Conservation (phyloP, 768 basidiomycete species). For the Strobilomyces dryophilus region DNA sequence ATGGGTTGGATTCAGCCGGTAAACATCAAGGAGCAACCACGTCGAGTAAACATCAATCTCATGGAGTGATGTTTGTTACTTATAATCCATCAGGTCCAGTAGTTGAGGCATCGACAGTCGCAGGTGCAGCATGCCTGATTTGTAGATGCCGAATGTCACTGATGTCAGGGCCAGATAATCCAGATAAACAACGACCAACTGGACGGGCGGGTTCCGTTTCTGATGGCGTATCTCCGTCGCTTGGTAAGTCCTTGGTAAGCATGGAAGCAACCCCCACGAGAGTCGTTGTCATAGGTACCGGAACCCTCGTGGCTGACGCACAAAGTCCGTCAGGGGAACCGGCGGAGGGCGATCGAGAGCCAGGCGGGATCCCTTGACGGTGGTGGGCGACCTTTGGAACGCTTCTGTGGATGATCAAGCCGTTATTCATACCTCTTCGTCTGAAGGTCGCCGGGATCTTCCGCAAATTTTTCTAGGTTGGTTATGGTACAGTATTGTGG, state of each 20-base stretch:
- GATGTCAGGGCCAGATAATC: constrained; percentile 12
- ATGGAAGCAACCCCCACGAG: constrained; percentile 7
- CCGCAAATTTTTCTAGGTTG: constrained; percentile 37
- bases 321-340: constrained; percentile 5
- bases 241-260: constrained; percentile 11
- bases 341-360: constrained; percentile 11
- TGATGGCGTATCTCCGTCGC: background rate
- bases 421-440: constrained; percentile 37
- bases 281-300: constrained; percentile 10
- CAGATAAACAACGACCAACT: constrained; percentile 1
- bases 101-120: constrained; percentile 11
- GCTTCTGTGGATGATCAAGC: constrained; percentile 40
- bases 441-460: constrained; percentile 48
- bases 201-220: background rate
- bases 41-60: constrained; percentile 17
- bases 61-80: constrained; percentile 1
- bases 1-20: background rate
- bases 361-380: constrained; percentile 37
- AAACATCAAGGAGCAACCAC: constrained; percentile 26
- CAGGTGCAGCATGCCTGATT: constrained; percentile 15
- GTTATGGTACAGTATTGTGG: constrained; percentile 12
- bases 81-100: constrained; percentile 22
- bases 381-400: constrained; percentile 47
- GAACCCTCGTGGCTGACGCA: background rate
- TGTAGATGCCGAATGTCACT: constrained; percentile 5